Evolutionary conservation across 129 eudicot species (phyloP), one percentile per base, ranked within the genome.

Genomic region (Artemisia annua): DNA sequence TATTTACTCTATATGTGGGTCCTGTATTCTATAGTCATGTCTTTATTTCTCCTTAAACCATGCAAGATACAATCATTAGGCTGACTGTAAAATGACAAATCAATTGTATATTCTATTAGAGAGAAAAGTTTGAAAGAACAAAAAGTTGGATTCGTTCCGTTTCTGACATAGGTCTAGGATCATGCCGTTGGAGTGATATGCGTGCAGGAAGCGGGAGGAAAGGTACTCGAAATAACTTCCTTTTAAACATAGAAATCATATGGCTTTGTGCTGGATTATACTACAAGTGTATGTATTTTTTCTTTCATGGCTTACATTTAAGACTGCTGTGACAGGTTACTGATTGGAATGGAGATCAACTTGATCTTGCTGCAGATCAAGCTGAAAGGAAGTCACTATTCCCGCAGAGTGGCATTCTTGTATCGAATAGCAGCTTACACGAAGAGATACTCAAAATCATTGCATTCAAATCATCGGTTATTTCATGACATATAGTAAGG

Each of bases 161-260:
- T 28, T 77, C 35, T 51, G 63, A 62, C 58, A 63, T 44, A 93
- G 99, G 93, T 83, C 0, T 94, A 97, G 99, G 99, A 94, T 79
- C 99, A 94, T 79, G 97, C 94, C 54, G 93, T 85, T 76, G 99
- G 99, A 58, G 85, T 90, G 72, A 86, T 94, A 79, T 94, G 99
- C 66, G 92, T 94, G 74, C 84, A 81, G 61, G 99, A 94, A 82
- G 97, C 99, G 2, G 99, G 97, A 32, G 99, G 99, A 67, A 85
- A 86, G 99, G 99, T 94, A 78, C 48, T 81, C 17, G 24, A 28
- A 58, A 54, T 28, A 39, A n/a, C 3, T n/a, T 44, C 10, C 63
- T 76, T 62, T 48, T 30, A 62, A 18, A 24, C 61, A 22, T 69
- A 15, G 0, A 69, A 43, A 39, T 57, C 19, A 22, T 7, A 57